Base-by-base conservation (phyloP, 2,329 filamentous ascomycete genomes). In the Trematosphaeria pertusa region DNA sequence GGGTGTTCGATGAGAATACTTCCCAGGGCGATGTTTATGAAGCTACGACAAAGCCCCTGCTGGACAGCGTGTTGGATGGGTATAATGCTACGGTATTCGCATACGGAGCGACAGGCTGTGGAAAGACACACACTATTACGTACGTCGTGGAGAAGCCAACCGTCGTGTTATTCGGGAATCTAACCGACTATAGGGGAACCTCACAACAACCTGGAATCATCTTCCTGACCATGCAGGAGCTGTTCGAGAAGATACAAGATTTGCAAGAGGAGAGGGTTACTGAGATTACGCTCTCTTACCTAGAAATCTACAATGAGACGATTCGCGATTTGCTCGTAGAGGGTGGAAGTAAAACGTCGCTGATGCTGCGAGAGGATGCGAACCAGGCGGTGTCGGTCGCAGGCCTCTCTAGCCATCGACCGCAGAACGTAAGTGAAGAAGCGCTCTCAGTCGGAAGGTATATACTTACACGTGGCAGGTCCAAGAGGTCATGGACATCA, bases 1-100 rank as follows among this genome's bases (percentile, higher is more conserved):
- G 89, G 46, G 89, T 99, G 54, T 97, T 99, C 73, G 94, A 99
- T 79, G 92, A 97, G 49, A 96, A 93, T 69, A 89, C 89, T 14
- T 87, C 87, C 5, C 94, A 99, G 66, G 87, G 84, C 48, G 94
- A 99, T 66, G 90, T 99, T 1, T 99, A 97, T 78, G 94, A 97
- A 72, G 83, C 89, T 11, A 97, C 94, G 0, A 96, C 93, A 1
- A 89, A 87, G 71, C 84, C 78, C 45, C 82, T 99, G n/a, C 83
- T 99, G 51, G 93, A 97, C 70, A 97, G 88, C 68, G 92, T 99
- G 12, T 80, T 99, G 48, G 92, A 99, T 59, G 94, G 94, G 57
- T 99, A 97, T 80, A 99, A 99, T 78, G 94, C 94, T 37, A 99
- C 94, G 0, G 94, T 99, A 4, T 99, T 99, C 70, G 94, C 94